Percentiles rank a stretch among this genome's conserved stretches.
These are phyloP conservation scores for Mycena amicta DNA, from an alignment of 768 basidiomycete species.

Conservation along the genomic window DNA sequence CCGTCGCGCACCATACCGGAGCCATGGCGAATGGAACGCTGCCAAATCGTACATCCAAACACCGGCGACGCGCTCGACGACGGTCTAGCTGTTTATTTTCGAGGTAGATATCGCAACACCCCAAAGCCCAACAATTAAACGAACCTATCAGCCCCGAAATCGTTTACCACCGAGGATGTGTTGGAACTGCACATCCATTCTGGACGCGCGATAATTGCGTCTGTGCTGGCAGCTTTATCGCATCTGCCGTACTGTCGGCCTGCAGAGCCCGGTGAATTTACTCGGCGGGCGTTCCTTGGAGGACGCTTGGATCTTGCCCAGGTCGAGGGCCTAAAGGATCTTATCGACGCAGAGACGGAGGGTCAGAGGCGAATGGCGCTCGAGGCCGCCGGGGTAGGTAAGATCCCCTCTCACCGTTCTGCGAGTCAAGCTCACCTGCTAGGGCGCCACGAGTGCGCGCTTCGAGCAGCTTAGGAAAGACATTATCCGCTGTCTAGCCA, in stretches of 20 bases:
- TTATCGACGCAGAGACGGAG: conserved; percentile 89
- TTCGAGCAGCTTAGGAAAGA: conserved; percentile 66
- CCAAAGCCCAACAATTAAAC: conserved; percentile 1
- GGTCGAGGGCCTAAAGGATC: conserved; percentile 84
- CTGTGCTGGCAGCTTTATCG: conserved; percentile 67
- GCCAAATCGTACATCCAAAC: conserved; percentile 65
- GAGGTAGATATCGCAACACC: conserved; percentile 46
- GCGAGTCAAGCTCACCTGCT: not conserved
- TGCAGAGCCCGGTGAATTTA: conserved; percentile 89
- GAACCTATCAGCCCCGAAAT: conserved; percentile 64
- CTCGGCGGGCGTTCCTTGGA: conserved; percentile 76
- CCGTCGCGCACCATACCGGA: conserved; percentile 36
- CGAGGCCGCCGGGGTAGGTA: conserved; percentile 64
- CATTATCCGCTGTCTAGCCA: conserved; percentile 73
- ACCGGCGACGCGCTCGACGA: conserved; percentile 71
- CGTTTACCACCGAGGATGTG: conserved; percentile 83
- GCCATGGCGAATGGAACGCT: conserved; percentile 72
- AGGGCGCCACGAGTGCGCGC: conserved; percentile 66
- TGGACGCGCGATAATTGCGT: conserved; percentile 75
- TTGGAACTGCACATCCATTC: conserved; percentile 89
- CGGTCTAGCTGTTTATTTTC: conserved; percentile 81
- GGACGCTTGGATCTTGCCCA: conserved; percentile 87
- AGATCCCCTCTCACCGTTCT: conserved; percentile 7
- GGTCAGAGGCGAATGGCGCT: conserved; percentile 75
- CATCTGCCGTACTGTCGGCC: conserved; percentile 66